Conservation (phyloP, 192 early-diverging fungal genomes). For the Podila clonocystis region DNA sequence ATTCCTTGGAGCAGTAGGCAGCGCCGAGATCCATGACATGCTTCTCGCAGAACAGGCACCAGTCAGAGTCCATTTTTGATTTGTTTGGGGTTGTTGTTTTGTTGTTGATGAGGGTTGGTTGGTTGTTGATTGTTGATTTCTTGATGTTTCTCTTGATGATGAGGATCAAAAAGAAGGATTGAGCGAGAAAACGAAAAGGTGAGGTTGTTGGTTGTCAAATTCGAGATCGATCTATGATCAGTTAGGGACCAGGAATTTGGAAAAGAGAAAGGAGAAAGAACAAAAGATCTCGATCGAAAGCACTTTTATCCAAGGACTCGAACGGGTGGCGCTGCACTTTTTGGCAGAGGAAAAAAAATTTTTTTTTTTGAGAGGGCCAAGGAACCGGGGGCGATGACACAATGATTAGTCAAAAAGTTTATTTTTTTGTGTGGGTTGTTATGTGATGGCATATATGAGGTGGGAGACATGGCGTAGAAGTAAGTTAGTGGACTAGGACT, state of each 20-base stretch:
- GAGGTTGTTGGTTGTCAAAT: slow-evolving; percentile 7
- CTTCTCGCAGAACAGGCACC: slow-evolving; percentile 54
- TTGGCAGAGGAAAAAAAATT: not conserved
- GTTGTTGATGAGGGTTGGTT: not conserved
- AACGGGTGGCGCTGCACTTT: not conserved
- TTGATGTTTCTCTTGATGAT: too few species aligned
- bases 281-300: slow-evolving; percentile 5
- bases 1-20: slow-evolving; percentile 50
- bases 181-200: not conserved
- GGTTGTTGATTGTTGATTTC: not conserved
- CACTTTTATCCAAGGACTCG: not conserved
- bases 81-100: not conserved
- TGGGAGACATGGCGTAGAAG: not conserved
- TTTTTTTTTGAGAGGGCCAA: not conserved
- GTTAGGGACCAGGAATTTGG: slow-evolving; percentile 31
- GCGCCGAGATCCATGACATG: slow-evolving; percentile 51
- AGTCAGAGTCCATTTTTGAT: slow-evolving; percentile 48
- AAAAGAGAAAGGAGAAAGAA: slow-evolving; percentile 47
- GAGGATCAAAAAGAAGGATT: not conserved
- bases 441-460: not conserved
- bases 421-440: too few species aligned
- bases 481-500: too few species aligned
- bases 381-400: too few species aligned
- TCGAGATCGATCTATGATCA: slow-evolving; percentile 41
- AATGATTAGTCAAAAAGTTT: too few species aligned